These are phyloP conservation scores for Linnemannia exigua DNA, from an alignment of 192 early-diverging fungal species.

Conservation along the genomic window DNA sequence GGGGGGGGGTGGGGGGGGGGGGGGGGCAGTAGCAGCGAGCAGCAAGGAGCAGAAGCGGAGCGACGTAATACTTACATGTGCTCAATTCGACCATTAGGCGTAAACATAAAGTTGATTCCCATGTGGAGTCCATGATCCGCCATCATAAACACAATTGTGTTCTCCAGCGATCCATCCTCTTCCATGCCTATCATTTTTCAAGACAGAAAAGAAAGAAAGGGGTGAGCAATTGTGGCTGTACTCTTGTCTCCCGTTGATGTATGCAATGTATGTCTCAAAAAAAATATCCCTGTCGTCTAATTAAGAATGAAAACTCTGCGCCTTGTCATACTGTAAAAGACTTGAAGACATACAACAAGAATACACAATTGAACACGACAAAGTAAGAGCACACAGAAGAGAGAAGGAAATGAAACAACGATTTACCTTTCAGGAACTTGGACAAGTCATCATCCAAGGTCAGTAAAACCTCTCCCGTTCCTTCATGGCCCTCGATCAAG, in stretches of 20 bases:
- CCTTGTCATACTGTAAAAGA: too few relatives aligned
- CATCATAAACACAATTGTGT: constrained; percentile 59
- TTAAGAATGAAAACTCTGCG: neutral
- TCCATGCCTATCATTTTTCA: constrained; percentile 27
- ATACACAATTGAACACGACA: neutral
- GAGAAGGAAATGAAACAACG: neutral
- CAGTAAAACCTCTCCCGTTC: constrained; percentile 56
- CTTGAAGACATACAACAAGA: neutral
- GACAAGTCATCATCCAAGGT: constrained; percentile 49
- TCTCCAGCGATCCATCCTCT: constrained; percentile 51
- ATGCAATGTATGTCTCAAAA: too few relatives aligned
- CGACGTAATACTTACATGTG: constrained; percentile 49
- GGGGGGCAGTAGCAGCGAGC: neutral
- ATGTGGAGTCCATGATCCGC: constrained; percentile 64
- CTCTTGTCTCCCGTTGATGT: too few relatives aligned
- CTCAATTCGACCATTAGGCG: constrained; percentile 55
- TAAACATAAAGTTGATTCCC: constrained; percentile 60
- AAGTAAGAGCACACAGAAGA: neutral
- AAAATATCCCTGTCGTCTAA: too few relatives aligned
- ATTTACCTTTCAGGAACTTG: constrained; percentile 45
- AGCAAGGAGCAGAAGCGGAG: neutral
- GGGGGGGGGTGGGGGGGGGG: too few relatives aligned
- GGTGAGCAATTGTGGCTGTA: neutral
- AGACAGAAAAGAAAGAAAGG: neutral
- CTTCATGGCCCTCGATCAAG: constrained; percentile 61